Evolutionary conservation across 805 yeast genomes (phyloP).

Genomic region (Kodamaea leandrae): DNA sequence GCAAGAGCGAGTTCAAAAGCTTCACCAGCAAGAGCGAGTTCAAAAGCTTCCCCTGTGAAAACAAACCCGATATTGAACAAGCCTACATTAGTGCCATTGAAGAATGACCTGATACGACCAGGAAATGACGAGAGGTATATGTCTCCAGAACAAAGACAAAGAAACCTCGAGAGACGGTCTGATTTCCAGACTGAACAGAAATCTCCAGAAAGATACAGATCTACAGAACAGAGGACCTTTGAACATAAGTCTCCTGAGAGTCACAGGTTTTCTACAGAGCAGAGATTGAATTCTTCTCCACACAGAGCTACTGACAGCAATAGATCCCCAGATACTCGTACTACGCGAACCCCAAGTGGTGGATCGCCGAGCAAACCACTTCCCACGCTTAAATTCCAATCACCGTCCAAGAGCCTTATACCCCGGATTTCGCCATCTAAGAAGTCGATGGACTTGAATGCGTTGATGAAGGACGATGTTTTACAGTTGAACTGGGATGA

Average conservation of each 20-base stretch:
- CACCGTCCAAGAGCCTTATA: constrained; percentile 6
- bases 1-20: background rate
- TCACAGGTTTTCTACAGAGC: no score
- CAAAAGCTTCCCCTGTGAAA: no score
- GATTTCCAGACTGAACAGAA: no score
- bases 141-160: background rate
- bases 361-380: background rate
- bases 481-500: constrained; percentile 1
- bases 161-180: no score
- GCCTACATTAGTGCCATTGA: background rate
- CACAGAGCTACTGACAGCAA: no score
- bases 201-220: no score
- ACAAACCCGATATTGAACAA: no score
- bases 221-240: no score
- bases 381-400: background rate
- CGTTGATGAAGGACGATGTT: constrained; percentile 21
- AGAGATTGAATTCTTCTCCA: no score
- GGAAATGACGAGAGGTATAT: background rate
- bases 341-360: no score
- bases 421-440: constrained; percentile 41
- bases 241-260: no score
- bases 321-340: no score
- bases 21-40: background rate
- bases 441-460: constrained; percentile 36
- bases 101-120: background rate